phyloP scores from a whole-genome alignment of 495 filamentous ascomycete genomes.

The Oidiodendron maius region DNA sequence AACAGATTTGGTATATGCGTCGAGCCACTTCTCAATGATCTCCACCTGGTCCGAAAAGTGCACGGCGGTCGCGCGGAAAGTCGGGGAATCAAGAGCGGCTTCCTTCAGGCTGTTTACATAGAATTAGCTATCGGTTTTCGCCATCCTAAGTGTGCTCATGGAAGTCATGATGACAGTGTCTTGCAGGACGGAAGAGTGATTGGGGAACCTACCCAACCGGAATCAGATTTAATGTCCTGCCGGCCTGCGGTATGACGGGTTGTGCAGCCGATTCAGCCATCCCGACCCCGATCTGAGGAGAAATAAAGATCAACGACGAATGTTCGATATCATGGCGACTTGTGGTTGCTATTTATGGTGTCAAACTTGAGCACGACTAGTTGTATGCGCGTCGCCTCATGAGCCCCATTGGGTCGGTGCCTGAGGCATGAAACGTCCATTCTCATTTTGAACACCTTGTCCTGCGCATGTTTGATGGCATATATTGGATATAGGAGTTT shows the following conservation, averaged over 20 bases:
- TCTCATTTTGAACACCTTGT: no score
- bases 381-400: no score
- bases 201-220: slow-evolving; percentile 50
- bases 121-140: slow-evolving; percentile 21
- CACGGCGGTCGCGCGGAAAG: slow-evolving; percentile 80
- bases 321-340: not conserved
- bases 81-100: slow-evolving; percentile 91
- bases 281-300: not conserved
- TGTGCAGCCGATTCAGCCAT: slow-evolving; percentile 14
- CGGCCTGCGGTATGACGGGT: slow-evolving; percentile 10
- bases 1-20: slow-evolving; percentile 73
- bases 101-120: slow-evolving; percentile 56
- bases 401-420: no score
- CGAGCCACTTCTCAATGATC: slow-evolving; percentile 87
- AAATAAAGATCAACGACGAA: not conserved
- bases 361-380: no score
- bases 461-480: no score
- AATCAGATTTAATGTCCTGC: slow-evolving; percentile 33
- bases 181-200: no score
- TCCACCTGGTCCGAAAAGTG: slow-evolving; percentile 94
- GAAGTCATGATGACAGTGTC: no score
- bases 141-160: not conserved
- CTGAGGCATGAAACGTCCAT: no score
- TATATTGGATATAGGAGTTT: no score
- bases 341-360: no score